Base-by-base conservation (phyloP, 768 basidiomycete species). In the Kwoniella heveanensis region DNA sequence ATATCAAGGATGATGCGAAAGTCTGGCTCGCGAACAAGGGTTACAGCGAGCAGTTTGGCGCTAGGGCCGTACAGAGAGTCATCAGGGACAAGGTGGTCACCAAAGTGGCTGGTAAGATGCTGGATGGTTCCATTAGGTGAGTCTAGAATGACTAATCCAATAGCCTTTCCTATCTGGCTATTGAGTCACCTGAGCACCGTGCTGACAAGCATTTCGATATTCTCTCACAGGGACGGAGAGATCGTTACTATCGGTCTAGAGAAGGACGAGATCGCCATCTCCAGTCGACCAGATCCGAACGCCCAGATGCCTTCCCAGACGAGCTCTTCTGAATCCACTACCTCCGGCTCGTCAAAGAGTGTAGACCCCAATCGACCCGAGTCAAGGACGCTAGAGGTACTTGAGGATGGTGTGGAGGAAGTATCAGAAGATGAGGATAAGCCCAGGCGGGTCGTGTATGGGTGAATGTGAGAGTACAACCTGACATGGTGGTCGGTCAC, bases 1-100 rank as follows among this genome's bases (percentile, higher is more conserved):
- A 92, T 57, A 86, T 91, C 1, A 86, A 88, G 64, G 81, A 83
- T 0, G 80, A 79, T 1, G 88, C 90, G 1, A 82, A 82, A 27
- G 81, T 84, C 3, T 90, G 88, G 88, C 83, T 96, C 3, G 89
- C 87, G 0, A 74, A 84, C 61, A 84, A 86, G 50, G 92, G 92
- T 0, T 93, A 90, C 77, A 92, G 90, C 2, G 86, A 90, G 50
- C 79, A 88, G 25, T 94, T 93, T 77, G 92, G 92, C 24, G 92
- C 92, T 0, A 84, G 92, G 30, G 89, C 91, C 6, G 90, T 95
- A 59, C 90, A 90, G 8, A 82, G 92, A n/a, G 86, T 92, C 21
- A 90, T 95, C 3, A 83, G 90, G 55, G 88, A 88, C 55, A 86
- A 89, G 69, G 88, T 96, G 10, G 79, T 92, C 48, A 90, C 90